phyloP scores from a whole-genome alignment of 768 basidiomycete genomes.

The Boletales sp. region DNA sequence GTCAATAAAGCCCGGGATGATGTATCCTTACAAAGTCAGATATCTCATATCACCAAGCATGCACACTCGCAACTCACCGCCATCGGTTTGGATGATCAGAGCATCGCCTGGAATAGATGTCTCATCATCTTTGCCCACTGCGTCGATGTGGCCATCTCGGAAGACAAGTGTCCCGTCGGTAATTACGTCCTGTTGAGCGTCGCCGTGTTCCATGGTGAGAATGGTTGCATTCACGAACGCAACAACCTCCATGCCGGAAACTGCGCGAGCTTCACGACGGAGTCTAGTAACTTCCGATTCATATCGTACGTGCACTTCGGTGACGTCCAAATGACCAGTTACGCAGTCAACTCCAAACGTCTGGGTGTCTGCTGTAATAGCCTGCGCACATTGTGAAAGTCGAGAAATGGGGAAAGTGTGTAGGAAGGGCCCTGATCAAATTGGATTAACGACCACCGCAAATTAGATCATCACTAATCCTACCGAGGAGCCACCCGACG shows the following conservation, averaged over 20 bases:
- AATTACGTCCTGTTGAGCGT: constrained; percentile 47
- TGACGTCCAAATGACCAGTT: constrained; percentile 50
- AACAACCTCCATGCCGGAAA: constrained; percentile 37
- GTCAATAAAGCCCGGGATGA: constrained; percentile 72
- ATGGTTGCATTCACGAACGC: constrained; percentile 67
- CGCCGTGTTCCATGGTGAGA: constrained; percentile 62
- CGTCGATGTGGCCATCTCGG: constrained; percentile 56
- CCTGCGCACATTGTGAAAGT: constrained; percentile 45
- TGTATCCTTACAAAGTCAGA: constrained; percentile 42
- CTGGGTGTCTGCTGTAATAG: constrained; percentile 44
- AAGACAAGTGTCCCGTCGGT: constrained; percentile 49
- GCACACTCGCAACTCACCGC: constrained; percentile 42
- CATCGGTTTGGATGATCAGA: constrained; percentile 53
- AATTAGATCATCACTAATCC: constrained; percentile 8
- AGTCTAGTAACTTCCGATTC: constrained; percentile 59
- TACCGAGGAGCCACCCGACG: constrained; percentile 75
- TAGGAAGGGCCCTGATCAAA: constrained; percentile 18
- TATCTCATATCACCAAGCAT: not conserved
- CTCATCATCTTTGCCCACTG: constrained; percentile 36
- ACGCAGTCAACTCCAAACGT: constrained; percentile 66
- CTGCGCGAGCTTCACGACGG: constrained; percentile 44
- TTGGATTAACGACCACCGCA: not conserved
- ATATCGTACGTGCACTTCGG: constrained; percentile 58
- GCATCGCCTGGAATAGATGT: constrained; percentile 37
- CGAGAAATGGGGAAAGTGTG: constrained; percentile 59